phyloP scores from a whole-genome alignment of 1,284 basidiomycete genomes.

The Chiua sp. region DNA sequence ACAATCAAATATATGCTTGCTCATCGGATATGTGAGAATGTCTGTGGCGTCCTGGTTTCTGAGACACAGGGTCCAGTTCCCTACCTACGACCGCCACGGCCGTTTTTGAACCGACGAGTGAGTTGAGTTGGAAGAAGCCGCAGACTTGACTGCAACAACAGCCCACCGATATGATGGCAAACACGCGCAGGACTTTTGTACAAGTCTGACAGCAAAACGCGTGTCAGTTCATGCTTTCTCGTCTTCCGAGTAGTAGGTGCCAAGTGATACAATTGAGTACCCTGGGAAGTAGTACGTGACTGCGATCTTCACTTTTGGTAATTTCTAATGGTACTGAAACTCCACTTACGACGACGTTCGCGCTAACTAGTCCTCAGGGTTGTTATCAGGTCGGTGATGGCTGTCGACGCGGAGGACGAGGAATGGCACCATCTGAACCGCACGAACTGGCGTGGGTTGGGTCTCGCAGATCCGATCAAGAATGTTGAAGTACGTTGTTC shows the following conservation, averaged over 20 bases:
- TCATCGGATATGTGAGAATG: too few relatives aligned
- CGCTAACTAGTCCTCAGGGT: not conserved
- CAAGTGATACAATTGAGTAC: not conserved
- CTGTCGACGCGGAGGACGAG: slow-evolving; percentile 39
- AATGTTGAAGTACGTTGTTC: slow-evolving; percentile 63
- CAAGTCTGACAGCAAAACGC: too few relatives aligned
- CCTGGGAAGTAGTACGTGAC: not conserved
- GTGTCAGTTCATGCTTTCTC: too few relatives aligned
- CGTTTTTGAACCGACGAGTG: too few relatives aligned
- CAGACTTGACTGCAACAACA: too few relatives aligned
- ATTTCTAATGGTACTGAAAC: not conserved
- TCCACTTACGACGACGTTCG: not conserved
- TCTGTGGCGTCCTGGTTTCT: too few relatives aligned
- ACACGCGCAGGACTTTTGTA: too few relatives aligned
- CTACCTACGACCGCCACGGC: too few relatives aligned
- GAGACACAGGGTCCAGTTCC: too few relatives aligned
- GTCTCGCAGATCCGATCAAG: slow-evolving; percentile 80
- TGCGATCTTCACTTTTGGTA: not conserved
- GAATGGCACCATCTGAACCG: slow-evolving; percentile 67
- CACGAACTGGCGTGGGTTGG: slow-evolving; percentile 71
- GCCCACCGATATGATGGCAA: not conserved
- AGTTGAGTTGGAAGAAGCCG: too few relatives aligned
- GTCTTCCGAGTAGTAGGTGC: too few relatives aligned
- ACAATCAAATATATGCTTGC: too few relatives aligned
- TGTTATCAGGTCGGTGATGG: slow-evolving; percentile 13